phyloP scores from a whole-genome alignment of 768 basidiomycete species.

The Austroboletus festivus region DNA sequence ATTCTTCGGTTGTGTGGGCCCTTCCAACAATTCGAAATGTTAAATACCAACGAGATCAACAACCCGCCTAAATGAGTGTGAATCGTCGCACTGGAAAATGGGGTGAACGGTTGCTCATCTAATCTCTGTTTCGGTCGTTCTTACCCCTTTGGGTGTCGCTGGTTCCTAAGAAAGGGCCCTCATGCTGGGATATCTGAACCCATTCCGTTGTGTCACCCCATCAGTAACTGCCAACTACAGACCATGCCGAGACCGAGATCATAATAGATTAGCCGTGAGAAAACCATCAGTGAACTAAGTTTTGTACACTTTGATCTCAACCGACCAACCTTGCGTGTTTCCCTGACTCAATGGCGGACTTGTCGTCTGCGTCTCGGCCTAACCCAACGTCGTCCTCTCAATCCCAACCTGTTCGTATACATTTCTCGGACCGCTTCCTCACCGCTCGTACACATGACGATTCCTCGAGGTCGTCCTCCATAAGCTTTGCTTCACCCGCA shows the following conservation, averaged over 20 bases:
- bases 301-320: too few relatives aligned
- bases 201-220: constrained; percentile 8
- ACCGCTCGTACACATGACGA: constrained; percentile 19
- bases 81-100: neutral
- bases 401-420: constrained; percentile 28
- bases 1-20: neutral
- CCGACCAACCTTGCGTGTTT: neutral
- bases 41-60: neutral
- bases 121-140: neutral
- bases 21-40: neutral
- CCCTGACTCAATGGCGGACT: constrained; percentile 30
- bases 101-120: neutral
- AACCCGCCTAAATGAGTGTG: constrained; percentile 1
- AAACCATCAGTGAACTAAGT: constrained; percentile 3
- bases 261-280: too few relatives aligned
- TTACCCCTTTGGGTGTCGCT: constrained; percentile 1
- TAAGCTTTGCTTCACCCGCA: constrained; percentile 18
- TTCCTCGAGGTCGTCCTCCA: constrained; percentile 33
- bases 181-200: constrained; percentile 12
- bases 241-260: too few relatives aligned
- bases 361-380: constrained; percentile 19
- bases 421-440: constrained; percentile 34
- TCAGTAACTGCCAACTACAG: too few relatives aligned
- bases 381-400: constrained; percentile 12
- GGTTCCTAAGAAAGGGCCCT: neutral